These are phyloP conservation scores for Chaetoscypha palmicola DNA, from an alignment of 2,329 filamentous ascomycete species.

Conservation along the genomic window DNA sequence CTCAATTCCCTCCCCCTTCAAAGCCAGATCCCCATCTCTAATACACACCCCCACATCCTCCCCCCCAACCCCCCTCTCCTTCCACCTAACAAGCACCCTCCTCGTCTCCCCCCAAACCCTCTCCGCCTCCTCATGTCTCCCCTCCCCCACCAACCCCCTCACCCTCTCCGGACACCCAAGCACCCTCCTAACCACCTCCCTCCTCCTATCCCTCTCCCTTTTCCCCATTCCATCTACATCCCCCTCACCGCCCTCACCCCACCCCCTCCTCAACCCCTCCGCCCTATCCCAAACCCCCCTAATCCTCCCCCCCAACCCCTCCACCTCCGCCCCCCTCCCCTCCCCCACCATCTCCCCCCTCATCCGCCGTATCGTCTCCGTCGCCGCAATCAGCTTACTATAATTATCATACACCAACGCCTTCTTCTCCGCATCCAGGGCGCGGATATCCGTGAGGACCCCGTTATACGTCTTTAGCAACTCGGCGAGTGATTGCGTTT, in stretches of 20 bases:
- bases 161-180: conserved; percentile 38
- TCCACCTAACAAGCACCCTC: conserved; percentile 27
- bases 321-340: conserved; percentile 63
- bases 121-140: conserved; percentile 55
- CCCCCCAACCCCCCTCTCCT: conserved; percentile 29
- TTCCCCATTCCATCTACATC: conserved; percentile 51
- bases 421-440: conserved; percentile 92
- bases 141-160: conserved; percentile 49
- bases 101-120: conserved; percentile 32
- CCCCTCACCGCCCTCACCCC: conserved; percentile 36
- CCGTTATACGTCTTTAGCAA: conserved; percentile 64
- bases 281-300: conserved; percentile 57
- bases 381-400: conserved; percentile 91
- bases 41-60: conserved; percentile 29
- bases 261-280: conserved; percentile 22
- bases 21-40: conserved; percentile 30
- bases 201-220: conserved; percentile 48
- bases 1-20: conserved; percentile 24
- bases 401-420: conserved; percentile 98
- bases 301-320: conserved; percentile 67
- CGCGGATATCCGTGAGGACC: conserved; percentile 73
- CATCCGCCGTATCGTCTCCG: conserved; percentile 92
- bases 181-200: conserved; percentile 20
- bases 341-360: conserved; percentile 73
- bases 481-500: conserved; percentile 58